These are phyloP conservation scores for Claviceps spartinae DNA, from an alignment of 2,329 filamentous ascomycete species.

Conservation along the genomic window DNA sequence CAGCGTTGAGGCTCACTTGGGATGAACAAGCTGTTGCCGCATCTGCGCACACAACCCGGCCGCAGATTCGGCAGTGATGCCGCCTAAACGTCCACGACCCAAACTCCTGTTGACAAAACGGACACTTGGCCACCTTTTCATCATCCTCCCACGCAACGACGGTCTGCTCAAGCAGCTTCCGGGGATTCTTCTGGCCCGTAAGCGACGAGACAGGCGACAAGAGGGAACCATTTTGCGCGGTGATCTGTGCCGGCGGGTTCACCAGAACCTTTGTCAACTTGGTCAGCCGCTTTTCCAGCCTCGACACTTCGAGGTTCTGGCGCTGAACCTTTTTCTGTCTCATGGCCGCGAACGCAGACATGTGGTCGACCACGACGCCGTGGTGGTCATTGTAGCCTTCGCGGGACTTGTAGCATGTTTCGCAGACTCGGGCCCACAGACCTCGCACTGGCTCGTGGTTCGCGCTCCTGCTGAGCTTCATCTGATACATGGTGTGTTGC, in stretches of 20 bases:
- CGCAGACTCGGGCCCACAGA: constrained; percentile 88
- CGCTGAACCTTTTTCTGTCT: constrained; percentile 70
- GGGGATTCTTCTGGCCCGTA: constrained; percentile 56
- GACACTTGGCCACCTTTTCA: constrained; percentile 62
- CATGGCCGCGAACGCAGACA: constrained; percentile 53
- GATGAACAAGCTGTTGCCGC: constrained; percentile 69
- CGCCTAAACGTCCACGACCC: constrained; percentile 82
- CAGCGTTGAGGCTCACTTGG: constrained; percentile 69
- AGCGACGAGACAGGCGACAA: constrained; percentile 48
- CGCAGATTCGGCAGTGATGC: constrained; percentile 91
- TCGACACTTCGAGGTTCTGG: constrained; percentile 72
- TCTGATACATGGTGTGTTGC: constrained; percentile 98
- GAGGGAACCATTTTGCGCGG: constrained; percentile 35
- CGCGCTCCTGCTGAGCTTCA: constrained; percentile 85
- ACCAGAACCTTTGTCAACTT: constrained; percentile 77
- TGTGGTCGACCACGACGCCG: constrained; percentile 59
- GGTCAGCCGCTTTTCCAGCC: constrained; percentile 82
- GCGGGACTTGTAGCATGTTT: constrained; percentile 97
- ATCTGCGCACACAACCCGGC: constrained; percentile 85
- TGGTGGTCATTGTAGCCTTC: constrained; percentile 88
- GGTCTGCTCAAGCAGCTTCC: constrained; percentile 77
- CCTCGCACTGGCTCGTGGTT: constrained; percentile 81
- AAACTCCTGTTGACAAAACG: constrained; percentile 94
- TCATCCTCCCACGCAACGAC: constrained; percentile 96
- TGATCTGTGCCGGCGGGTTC: constrained; percentile 54